Conservation (phyloP, 108 stramenopile genomes). For the Skeletonema tropicum region DNA sequence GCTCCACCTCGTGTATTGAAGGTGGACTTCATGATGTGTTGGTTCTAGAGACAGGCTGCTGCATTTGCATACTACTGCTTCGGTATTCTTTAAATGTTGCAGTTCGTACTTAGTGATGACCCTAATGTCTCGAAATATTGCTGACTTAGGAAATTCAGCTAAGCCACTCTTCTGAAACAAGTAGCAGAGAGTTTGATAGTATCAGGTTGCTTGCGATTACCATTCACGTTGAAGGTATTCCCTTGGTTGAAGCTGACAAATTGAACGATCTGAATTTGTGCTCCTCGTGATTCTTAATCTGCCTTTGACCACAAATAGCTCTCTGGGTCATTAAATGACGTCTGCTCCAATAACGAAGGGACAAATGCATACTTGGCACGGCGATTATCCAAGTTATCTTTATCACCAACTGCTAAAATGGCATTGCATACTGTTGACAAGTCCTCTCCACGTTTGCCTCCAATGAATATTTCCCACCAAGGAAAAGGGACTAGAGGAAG, state of each 20-base stretch:
- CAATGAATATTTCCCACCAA: constrained; percentile 77
- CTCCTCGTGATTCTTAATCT: constrained; percentile 16
- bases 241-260: neutral
- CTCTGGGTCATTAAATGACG: constrained; percentile 73
- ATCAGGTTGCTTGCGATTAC: no score
- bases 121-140: no score
- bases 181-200: no score
- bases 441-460: constrained; percentile 32
- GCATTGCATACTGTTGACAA: constrained; percentile 61
- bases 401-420: constrained; percentile 55
- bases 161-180: no score
- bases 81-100: no score
- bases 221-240: neutral
- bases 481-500: constrained; percentile 59
- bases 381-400: constrained; percentile 1
- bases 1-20: no score
- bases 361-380: constrained; percentile 51
- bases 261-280: no score
- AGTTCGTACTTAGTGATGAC: no score
- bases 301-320: constrained; percentile 74
- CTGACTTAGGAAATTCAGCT: no score
- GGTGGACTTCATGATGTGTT: no score
- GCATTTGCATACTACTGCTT: no score
- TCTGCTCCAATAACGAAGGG: constrained; percentile 42
- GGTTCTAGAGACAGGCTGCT: no score